Percentiles rank a stretch among this genome's conserved stretches.
phyloP scores from a whole-genome alignment of 2,329 filamentous ascomycete species.

The Talaromyces sp. region DNA sequence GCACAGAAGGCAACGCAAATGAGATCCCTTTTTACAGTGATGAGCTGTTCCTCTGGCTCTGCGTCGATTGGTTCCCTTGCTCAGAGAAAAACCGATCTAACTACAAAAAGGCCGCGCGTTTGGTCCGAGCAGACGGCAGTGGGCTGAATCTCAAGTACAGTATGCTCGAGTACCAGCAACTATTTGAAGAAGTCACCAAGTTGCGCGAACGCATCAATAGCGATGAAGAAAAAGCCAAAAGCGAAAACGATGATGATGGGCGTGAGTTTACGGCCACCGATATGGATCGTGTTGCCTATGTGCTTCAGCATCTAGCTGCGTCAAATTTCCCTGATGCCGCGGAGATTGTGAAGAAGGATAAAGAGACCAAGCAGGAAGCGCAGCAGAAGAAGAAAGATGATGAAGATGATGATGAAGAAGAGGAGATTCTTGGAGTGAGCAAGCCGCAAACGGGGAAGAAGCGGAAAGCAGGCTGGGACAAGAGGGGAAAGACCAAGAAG shows the following conservation, averaged over 20 bases:
- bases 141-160: conserved; percentile 38
- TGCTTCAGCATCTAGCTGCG: conserved; percentile 29
- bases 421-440: conserved; percentile 8
- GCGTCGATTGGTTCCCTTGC: conserved; percentile 20
- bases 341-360: conserved; percentile 5
- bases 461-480: conserved; percentile 4
- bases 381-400: conserved; percentile 8
- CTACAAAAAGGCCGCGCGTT: conserved; percentile 15
- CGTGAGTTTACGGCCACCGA: conserved; percentile 24
- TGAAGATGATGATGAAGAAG: conserved; percentile 2
- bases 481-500: conserved; percentile 10
- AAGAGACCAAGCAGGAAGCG: conserved; percentile 4
- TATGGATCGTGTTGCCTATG: conserved; percentile 35
- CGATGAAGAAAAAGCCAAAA: not conserved
- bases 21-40: conserved; percentile 41
- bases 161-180: conserved; percentile 31
- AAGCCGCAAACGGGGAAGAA: conserved; percentile 5
- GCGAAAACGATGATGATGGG: not conserved
- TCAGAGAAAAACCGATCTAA: conserved; percentile 13
- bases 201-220: conserved; percentile 22
- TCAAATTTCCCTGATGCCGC: conserved; percentile 19
- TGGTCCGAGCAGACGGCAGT: conserved; percentile 14
- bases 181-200: conserved; percentile 25
- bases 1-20: conserved; percentile 12
- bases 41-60: conserved; percentile 36